Evolutionary conservation across 169 alveolate species (phyloP), one percentile per base, ranked within the genome.

Genomic region (Besnoitia besnoiti): DNA sequence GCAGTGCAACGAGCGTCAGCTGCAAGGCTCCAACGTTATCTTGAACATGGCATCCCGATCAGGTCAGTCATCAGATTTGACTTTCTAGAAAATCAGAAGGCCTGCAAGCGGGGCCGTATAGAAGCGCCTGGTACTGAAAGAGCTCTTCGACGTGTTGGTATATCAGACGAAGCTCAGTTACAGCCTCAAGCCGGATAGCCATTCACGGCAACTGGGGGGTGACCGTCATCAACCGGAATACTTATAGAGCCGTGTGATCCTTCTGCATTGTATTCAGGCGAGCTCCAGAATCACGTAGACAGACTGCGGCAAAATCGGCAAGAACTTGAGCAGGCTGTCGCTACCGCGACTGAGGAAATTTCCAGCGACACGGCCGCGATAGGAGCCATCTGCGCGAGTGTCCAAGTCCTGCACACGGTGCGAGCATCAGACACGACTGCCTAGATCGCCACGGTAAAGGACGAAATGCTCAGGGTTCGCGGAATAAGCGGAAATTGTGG

Each of bases 321-420:
- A 42, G 87, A 77, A 55, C 87, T 77, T 4, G 87, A 77, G 40
- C 59, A 77, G 59, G 55, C 59, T 5, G n/a, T 77, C 40, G 87
- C 49, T 39, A 8, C 87, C 14, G 59, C 35, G 40, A 42, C 87
- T 30, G 61, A 77, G 59, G 14, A 40, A 37, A 21, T 40, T 21
- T 40, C 87, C 2, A 77, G n/a, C 12, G 87, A 77, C 59, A 42
- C 87, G 7, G 87, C 87, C 14, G 87, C 87, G 12, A 42, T 77
- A 5, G 87, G 87, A 40, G 59, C 87, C 40, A 42, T 77, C 59
- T 77, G 87, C 55, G 59, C 87, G 1, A 37, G 3, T 35, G 87
- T 77, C 12, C 87, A 77, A 42, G 50, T 77, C 0, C 59, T 77
- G 87, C 87, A 77, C 87, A 42, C 87, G 87, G 87, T 77, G 40